These are phyloP conservation scores for Cokeromyces recurvatus DNA, from an alignment of 371 early-diverging fungal species.

Conservation along the genomic window DNA sequence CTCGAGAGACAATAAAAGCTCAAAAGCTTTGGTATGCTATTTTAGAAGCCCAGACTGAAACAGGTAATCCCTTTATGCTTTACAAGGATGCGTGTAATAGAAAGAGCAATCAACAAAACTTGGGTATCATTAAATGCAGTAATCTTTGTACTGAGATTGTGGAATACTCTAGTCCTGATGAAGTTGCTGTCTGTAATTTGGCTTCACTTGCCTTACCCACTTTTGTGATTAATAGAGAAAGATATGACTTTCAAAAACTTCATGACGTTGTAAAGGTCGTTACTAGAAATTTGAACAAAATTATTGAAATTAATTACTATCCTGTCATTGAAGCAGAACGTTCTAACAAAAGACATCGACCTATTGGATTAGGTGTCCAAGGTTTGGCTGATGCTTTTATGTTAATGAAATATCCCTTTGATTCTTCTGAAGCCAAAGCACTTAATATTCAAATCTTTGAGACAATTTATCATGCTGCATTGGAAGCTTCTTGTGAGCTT, in stretches of 20 bases:
- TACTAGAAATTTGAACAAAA: constrained; percentile 91
- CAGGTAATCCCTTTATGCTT: constrained; percentile 96
- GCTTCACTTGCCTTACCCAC: constrained; percentile 94
- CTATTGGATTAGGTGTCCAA: constrained; percentile 98
- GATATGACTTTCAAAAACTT: constrained; percentile 52
- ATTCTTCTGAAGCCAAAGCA: constrained; percentile 79
- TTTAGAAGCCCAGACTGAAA: constrained; percentile 94
- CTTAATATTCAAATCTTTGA: constrained; percentile 95
- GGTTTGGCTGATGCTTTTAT: constrained; percentile 98
- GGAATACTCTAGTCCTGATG: constrained; percentile 93
- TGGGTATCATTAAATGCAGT: constrained; percentile 94
- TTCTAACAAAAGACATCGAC: constrained; percentile 93
- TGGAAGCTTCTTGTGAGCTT: constrained; percentile 91
- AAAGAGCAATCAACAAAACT: constrained; percentile 96
- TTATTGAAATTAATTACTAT: constrained; percentile 97
- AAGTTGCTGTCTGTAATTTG: constrained; percentile 98
- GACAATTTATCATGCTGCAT: constrained; percentile 96
- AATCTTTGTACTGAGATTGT: constrained; percentile 92
- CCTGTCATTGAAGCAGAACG: constrained; percentile 87
- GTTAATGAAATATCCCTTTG: constrained; percentile 92
- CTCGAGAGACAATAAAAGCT: constrained; percentile 83
- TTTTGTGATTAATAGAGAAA: constrained; percentile 66
- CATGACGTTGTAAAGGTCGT: constrained; percentile 76
- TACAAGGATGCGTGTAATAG: constrained; percentile 97
- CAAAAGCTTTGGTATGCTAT: constrained; percentile 96